Base-by-base conservation (phyloP, 176 grass and related monocot genomes). In the Areca catechu region DNA sequence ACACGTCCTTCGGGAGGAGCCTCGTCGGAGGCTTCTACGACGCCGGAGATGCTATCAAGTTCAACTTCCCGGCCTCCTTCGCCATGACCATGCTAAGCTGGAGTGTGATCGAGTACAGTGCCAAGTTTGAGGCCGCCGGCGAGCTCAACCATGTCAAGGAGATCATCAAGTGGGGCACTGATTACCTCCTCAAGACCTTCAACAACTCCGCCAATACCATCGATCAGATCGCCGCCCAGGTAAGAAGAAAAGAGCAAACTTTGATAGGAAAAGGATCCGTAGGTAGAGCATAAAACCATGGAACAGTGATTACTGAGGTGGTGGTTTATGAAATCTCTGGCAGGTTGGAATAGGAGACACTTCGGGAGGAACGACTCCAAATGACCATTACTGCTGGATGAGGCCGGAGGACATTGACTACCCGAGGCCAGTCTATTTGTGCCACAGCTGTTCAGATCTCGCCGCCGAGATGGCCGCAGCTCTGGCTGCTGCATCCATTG, bases 171-270 rank as follows among this genome's bases (percentile, higher is more conserved):
- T 95, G 86, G 91, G 86, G 86, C 0, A 59, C 70, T 15, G 86
- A 90, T 48, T 95, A 95, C 78, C 79, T 95, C 62, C 79, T 95
- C 67, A 95, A 90, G 63, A 95, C 91, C 49, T 95, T 95, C 74
- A 95, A 95, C 74, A 83, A 83, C 50, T 77, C 91, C 3, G 83
- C 83, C 2, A 56, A 84, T 65, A 79, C 68, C 18, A 95, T 95
- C 58, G 86, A 95, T 37, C 70, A 30, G 9, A 51, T 95, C 14
- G 67, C 76, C 49, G 77, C 68, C 0, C 91, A 95, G 86, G 91
- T 95, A 75, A 81, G 53, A 20, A 53, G 2, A 54, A 20, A 53
- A 16, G 19, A 49, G 59, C 14, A 19, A 67, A 22, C 55, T 51
- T 65, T 49, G 34, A 12, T 43, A 14, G 34, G 1, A 34, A 34